Percentiles rank a stretch among this genome's conserved stretches.
phyloP scores from a whole-genome alignment of 2,329 filamentous ascomycete genomes.

The Pseudogymnoascus sp. region DNA sequence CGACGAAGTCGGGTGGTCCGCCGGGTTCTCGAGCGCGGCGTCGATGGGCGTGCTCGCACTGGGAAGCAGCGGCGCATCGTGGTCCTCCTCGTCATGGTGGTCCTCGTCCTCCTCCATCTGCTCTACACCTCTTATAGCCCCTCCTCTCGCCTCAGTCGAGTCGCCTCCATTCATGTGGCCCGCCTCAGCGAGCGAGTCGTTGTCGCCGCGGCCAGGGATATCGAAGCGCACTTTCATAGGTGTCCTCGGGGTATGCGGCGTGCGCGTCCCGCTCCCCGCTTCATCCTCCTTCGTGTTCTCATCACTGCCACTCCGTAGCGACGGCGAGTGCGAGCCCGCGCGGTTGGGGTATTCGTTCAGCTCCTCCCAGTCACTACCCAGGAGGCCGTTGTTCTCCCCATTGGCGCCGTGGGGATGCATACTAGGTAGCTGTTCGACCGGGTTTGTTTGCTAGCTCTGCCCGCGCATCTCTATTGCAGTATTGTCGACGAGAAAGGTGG shows the following conservation, averaged over 20 bases:
- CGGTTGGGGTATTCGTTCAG: background rate
- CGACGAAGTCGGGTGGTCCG: constrained; percentile 67
- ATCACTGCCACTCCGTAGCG: background rate
- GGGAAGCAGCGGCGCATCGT: constrained; percentile 20
- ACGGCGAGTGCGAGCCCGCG: background rate
- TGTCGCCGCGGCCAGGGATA: constrained; percentile 86
- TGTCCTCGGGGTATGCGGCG: constrained; percentile 25
- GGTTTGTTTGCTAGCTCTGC: background rate
- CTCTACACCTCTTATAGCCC: background rate
- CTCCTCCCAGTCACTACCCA: constrained; percentile 3
- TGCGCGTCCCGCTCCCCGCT: background rate
- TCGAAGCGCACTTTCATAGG: constrained; percentile 77
- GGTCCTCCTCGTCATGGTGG: constrained; percentile 28
- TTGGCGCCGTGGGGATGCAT: background rate
- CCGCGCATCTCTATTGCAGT: constrained; percentile 1
- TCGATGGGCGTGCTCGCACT: constrained; percentile 23
- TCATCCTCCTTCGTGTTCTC: background rate
- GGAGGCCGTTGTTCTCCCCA: background rate
- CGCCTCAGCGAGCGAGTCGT: constrained; percentile 78
- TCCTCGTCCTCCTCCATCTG: background rate
- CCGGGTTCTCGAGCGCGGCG: constrained; percentile 41
- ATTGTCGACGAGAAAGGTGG: background rate
- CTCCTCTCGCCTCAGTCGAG: background rate
- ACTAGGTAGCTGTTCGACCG: background rate
- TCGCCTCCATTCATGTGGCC: constrained; percentile 1